Conservation (phyloP, 202 grass and related monocot genomes). For the Carex arenaria region DNA sequence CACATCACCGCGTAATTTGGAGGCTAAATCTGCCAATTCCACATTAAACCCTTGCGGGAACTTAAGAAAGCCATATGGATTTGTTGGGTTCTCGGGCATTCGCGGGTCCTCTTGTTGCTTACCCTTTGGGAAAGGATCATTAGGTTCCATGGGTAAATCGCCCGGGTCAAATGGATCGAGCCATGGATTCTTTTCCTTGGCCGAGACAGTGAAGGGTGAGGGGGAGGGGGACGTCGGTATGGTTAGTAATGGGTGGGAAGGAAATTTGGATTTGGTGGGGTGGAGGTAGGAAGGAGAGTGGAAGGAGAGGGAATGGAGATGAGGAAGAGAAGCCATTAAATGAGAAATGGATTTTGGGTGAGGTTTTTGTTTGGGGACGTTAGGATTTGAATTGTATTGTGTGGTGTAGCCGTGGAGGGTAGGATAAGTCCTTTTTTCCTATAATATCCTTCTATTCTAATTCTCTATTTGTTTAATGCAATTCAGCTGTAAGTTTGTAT, state of each 20-base stretch:
- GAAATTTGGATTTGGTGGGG: neutral
- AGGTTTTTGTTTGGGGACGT: slow-evolving; percentile 3
- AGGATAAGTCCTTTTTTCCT: neutral
- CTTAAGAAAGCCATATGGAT: slow-evolving; percentile 80
- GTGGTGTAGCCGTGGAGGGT: slow-evolving; percentile 28
- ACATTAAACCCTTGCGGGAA: slow-evolving; percentile 76
- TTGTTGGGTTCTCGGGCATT: slow-evolving; percentile 49
- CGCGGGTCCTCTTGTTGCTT: slow-evolving; percentile 96
- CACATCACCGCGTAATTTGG: slow-evolving; percentile 85
- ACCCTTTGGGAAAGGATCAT: slow-evolving; percentile 50
- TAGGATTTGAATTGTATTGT: slow-evolving; percentile 31
- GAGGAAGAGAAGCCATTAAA: slow-evolving; percentile 27
- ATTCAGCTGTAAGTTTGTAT: neutral
- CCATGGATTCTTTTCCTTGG: slow-evolving; percentile 85
- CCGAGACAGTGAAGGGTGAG: neutral
- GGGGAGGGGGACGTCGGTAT: neutral
- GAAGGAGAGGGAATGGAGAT: slow-evolving; percentile 13
- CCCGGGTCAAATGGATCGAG: slow-evolving; percentile 89
- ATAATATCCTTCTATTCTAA: neutral
- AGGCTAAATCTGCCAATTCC: slow-evolving; percentile 72
- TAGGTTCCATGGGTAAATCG: slow-evolving; percentile 60
- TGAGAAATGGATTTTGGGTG: neutral
- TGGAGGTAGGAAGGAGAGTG: neutral
- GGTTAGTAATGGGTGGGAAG: neutral
- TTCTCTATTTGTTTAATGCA: neutral